Conservation (phyloP, 306 rosid genomes). For the Erythrophleum fordii region DNA sequence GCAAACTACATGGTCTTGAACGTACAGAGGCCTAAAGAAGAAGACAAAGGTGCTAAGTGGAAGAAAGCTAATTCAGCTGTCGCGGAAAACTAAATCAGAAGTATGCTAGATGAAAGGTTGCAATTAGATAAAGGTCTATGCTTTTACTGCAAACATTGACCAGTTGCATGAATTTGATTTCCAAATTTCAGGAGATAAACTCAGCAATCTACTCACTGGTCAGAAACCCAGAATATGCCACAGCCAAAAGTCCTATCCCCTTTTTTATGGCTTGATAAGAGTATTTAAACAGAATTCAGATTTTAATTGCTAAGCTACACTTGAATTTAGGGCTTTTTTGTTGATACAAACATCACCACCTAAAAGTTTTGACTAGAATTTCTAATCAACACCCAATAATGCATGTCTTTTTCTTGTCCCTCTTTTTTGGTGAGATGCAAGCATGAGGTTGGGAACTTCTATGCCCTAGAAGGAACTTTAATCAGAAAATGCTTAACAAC, state of each 20-base stretch:
- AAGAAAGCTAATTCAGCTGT: neutral
- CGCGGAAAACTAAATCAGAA: conserved; percentile 8
- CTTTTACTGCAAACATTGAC: neutral
- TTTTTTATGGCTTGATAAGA: conserved; percentile 4
- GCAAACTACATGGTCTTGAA: neutral
- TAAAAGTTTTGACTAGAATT: conserved; percentile 4
- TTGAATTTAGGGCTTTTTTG: neutral
- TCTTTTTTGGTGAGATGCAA: neutral
- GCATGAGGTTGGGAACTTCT: conserved; percentile 6
- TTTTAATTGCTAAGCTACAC: conserved; percentile 1
- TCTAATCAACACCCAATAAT: neutral
- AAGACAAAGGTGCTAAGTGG: neutral
- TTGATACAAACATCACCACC: neutral
- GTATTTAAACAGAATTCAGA: neutral
- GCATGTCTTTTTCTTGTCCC: neutral
- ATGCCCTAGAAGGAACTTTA: neutral
- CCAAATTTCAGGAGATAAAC: conserved; percentile 8
- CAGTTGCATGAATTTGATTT: conserved; percentile 6
- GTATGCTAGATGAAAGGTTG: neutral
- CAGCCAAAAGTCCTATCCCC: neutral
- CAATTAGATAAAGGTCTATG: neutral
- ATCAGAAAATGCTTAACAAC: neutral
- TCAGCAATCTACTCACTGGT: neutral
- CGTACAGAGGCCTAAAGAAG: neutral
- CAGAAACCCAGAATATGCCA: neutral